phyloP scores from a whole-genome alignment of 495 filamentous ascomycete species.

The Talaromyces liani region DNA sequence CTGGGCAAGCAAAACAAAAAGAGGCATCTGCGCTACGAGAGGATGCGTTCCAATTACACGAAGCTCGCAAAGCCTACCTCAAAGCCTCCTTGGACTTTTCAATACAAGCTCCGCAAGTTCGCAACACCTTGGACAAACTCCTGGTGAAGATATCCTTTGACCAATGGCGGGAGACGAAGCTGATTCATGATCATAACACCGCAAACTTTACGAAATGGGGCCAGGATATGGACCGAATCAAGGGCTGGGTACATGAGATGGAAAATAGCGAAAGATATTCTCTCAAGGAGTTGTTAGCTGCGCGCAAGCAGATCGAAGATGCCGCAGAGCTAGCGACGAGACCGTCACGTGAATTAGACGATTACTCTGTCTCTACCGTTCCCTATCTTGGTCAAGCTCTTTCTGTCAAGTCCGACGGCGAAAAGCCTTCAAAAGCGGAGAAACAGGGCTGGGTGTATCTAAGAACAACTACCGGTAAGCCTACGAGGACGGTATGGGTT shows the following conservation, averaged over 20 bases:
- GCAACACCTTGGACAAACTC: slow-evolving; percentile 74
- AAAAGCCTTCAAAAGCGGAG: slow-evolving; percentile 44
- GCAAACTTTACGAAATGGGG: slow-evolving; percentile 53
- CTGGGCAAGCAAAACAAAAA: slow-evolving; percentile 81
- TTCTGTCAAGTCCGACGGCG: slow-evolving; percentile 33
- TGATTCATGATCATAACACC: slow-evolving; percentile 51
- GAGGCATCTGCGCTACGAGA: slow-evolving; percentile 85
- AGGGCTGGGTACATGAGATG: slow-evolving; percentile 90
- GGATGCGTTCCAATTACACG: slow-evolving; percentile 93
- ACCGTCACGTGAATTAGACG: slow-evolving; percentile 86
- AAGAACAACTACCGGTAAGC: slow-evolving; percentile 76
- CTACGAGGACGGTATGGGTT: slow-evolving; percentile 78
- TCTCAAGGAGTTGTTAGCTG: slow-evolving; percentile 66
- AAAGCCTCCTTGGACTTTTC: slow-evolving; percentile 92
- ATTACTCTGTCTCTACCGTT: slow-evolving; percentile 81
- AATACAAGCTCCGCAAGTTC: slow-evolving; percentile 72
- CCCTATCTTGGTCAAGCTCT: slow-evolving; percentile 72
- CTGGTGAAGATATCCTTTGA: slow-evolving; percentile 77
- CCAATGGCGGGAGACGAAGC: slow-evolving; percentile 76
- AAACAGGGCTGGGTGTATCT: slow-evolving; percentile 96
- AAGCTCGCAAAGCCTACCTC: slow-evolving; percentile 84
- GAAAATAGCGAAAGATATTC: slow-evolving; percentile 74
- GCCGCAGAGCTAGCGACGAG: slow-evolving; percentile 58
- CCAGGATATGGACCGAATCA: slow-evolving; percentile 80
- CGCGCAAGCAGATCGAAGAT: slow-evolving; percentile 79